Percentiles rank a stretch among this genome's conserved stretches.
Evolutionary conservation across 139 green algal genomes (phyloP).

Genomic region (Volvox africanus): DNA sequence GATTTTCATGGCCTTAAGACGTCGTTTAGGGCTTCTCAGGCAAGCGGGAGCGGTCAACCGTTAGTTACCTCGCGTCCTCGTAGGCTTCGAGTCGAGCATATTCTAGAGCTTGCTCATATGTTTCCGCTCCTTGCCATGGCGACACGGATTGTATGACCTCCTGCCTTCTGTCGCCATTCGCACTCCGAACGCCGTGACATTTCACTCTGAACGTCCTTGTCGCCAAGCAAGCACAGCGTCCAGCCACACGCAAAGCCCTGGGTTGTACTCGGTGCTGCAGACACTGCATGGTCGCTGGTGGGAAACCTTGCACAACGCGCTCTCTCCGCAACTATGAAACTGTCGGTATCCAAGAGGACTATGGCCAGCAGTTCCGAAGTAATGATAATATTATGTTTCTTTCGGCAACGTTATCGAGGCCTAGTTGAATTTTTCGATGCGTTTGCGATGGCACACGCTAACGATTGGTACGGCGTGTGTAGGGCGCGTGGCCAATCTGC

Average conservation of each 20-base stretch:
- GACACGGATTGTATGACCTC: neutral
- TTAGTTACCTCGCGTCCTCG: constrained; percentile 42
- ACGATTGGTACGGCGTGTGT: neutral
- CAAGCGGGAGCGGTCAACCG: neutral
- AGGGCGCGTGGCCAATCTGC: neutral
- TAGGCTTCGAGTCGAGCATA: constrained; percentile 50
- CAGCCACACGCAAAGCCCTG: neutral
- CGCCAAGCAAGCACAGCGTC: neutral
- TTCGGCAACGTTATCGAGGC: neutral
- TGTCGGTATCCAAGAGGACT: neutral
- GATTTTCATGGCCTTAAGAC: neutral
- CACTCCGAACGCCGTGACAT: neutral
- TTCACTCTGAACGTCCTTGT: neutral
- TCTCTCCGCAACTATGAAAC: neutral
- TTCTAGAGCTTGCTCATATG: constrained; percentile 50
- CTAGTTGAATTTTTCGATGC: neutral
- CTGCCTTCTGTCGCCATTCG: neutral
- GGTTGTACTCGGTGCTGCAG: neutral
- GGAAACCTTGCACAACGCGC: neutral
- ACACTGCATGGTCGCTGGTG: neutral
- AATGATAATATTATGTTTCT: neutral
- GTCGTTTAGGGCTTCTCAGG: neutral
- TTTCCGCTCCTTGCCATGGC: neutral
- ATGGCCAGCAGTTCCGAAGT: neutral
- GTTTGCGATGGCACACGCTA: neutral